phyloP scores from a whole-genome alignment of 2,329 filamentous ascomycete species.

The Phaeomoniella chlamydospora region DNA sequence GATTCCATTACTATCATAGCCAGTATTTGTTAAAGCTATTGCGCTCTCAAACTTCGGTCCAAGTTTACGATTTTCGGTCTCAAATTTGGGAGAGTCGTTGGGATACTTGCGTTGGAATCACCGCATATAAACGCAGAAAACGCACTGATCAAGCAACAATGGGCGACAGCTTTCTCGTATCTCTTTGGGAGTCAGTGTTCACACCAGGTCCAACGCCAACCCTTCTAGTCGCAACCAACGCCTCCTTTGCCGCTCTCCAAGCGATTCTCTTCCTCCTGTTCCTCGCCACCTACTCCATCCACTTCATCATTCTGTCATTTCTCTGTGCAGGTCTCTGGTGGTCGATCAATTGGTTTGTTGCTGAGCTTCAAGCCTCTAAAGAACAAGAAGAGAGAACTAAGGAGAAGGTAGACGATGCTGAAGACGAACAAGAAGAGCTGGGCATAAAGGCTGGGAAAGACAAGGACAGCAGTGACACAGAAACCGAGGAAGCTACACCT shows the following conservation, averaged over 20 bases:
- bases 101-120: too few species aligned
- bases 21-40: too few species aligned
- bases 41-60: too few species aligned
- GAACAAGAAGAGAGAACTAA: conserved; percentile 28
- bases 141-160: too few species aligned
- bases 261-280: conserved; percentile 62
- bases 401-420: conserved; percentile 24
- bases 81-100: too few species aligned
- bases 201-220: conserved; percentile 80
- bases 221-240: conserved; percentile 79
- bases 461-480: conserved; percentile 15
- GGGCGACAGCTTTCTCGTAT: conserved; percentile 47
- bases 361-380: conserved; percentile 39
- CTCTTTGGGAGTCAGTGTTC: conserved; percentile 88
- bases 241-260: conserved; percentile 75
- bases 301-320: conserved; percentile 70
- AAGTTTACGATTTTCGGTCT: too few species aligned
- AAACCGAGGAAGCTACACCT: conserved; percentile 28
- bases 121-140: too few species aligned
- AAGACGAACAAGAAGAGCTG: conserved; percentile 27
- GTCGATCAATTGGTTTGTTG: conserved; percentile 93
- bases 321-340: conserved; percentile 77
- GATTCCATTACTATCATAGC: too few species aligned
- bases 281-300: conserved; percentile 68
- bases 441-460: conserved; percentile 7